Evolutionary conservation across 495 filamentous ascomycete species (phyloP).

Genomic region (Penicillium coprophilum): DNA sequence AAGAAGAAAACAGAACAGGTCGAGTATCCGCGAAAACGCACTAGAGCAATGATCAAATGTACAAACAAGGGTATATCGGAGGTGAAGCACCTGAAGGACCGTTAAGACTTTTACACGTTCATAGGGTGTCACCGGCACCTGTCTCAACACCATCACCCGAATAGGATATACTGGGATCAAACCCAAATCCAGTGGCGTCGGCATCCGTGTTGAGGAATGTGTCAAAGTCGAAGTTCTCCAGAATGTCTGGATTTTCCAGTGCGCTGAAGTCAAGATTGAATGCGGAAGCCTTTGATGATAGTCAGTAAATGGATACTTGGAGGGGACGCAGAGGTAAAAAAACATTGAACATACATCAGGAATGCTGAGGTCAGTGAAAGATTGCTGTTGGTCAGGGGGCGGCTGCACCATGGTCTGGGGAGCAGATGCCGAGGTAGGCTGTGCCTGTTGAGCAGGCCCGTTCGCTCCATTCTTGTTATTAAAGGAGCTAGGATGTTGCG

Average conservation of each 20-base stretch:
- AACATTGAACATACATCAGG: slow-evolving; percentile 45
- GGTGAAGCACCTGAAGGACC: slow-evolving; percentile 41
- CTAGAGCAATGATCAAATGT: slow-evolving; percentile 39
- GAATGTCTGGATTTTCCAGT: slow-evolving; percentile 64
- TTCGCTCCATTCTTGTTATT: slow-evolving; percentile 54
- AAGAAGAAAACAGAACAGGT: slow-evolving; percentile 25
- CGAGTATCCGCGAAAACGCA: slow-evolving; percentile 26
- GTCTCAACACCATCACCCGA: slow-evolving; percentile 52
- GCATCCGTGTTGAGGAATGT: slow-evolving; percentile 77
- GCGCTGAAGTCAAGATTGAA: slow-evolving; percentile 62
- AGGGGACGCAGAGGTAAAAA: slow-evolving; percentile 6
- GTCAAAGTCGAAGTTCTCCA: slow-evolving; percentile 95
- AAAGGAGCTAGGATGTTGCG: slow-evolving; percentile 67
- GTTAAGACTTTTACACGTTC: slow-evolving; percentile 39
- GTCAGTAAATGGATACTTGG: slow-evolving; percentile 24
- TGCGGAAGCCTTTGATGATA: slow-evolving; percentile 25
- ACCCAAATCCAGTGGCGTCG: slow-evolving; percentile 50
- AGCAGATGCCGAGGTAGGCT: slow-evolving; percentile 44
- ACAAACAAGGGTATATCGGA: slow-evolving; percentile 52
- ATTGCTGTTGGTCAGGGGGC: slow-evolving; percentile 45
- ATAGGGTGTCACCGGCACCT: slow-evolving; percentile 47
- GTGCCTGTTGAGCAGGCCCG: slow-evolving; percentile 40
- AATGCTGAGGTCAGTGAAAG: slow-evolving; percentile 39
- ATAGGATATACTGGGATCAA: slow-evolving; percentile 49
- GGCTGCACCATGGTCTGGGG: slow-evolving; percentile 44